Conservation (phyloP, 164 flowering plant species). For the Magnolia sinica region DNA sequence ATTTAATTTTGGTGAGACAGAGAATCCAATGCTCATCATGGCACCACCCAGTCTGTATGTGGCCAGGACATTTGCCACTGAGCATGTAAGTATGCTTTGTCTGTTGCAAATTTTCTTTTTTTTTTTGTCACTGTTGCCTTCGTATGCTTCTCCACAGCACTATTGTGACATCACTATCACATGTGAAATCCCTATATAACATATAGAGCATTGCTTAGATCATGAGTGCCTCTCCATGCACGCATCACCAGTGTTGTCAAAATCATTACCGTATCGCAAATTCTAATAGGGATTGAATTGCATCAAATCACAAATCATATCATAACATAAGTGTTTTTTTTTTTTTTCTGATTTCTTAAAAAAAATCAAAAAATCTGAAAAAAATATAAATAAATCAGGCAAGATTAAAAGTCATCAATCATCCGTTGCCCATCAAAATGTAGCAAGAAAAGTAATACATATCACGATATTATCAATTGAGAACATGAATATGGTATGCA, state of each 20-base stretch:
- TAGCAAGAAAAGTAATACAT: too few relatives aligned
- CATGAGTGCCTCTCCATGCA: neutral
- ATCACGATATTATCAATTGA: too few relatives aligned
- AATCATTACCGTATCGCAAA: neutral
- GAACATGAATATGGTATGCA: too few relatives aligned
- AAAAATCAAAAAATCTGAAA: too few relatives aligned
- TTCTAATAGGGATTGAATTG: too few relatives aligned
- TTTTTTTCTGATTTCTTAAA: too few relatives aligned
- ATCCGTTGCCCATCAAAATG: too few relatives aligned
- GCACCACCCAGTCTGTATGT: neutral
- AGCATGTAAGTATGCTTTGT: slow-evolving; percentile 2
- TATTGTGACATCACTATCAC: neutral
- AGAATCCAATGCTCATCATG: neutral
- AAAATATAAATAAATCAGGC: too few relatives aligned
- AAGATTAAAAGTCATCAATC: too few relatives aligned
- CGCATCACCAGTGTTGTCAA: neutral
- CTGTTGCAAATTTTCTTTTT: neutral
- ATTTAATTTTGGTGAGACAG: neutral
- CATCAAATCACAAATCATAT: too few relatives aligned
- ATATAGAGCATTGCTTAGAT: neutral
- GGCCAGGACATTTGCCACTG: neutral
- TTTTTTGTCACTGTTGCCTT: neutral
- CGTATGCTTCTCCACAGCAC: neutral
- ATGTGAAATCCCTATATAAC: neutral
- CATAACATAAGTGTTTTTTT: too few relatives aligned